A percentile compares a stretch with the other conserved stretches of the same genome.
These are phyloP conservation scores for Hortiboletus rubellus DNA, from an alignment of 1,284 basidiomycete genomes.

Conservation along the genomic window DNA sequence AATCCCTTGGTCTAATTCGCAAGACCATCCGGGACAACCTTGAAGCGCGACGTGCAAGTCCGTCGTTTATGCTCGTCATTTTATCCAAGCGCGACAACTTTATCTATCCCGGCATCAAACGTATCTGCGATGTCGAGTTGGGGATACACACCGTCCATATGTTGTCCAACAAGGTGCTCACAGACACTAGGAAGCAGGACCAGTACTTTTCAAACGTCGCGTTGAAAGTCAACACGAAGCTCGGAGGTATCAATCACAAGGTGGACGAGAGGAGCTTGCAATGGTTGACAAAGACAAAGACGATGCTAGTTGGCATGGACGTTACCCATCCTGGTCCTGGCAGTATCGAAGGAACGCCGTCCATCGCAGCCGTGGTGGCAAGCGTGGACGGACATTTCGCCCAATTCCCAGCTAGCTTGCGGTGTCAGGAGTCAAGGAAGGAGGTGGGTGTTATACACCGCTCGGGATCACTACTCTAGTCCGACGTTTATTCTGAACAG, in stretches of 20 bases:
- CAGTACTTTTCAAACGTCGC: slow-evolving; percentile 67
- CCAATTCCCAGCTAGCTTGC: slow-evolving; percentile 68
- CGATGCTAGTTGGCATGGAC: slow-evolving; percentile 75
- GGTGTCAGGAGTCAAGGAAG: slow-evolving; percentile 63
- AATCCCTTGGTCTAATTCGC: slow-evolving; percentile 44
- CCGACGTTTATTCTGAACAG: slow-evolving; percentile 34
- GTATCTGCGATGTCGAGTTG: slow-evolving; percentile 64
- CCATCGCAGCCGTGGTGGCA: slow-evolving; percentile 75
- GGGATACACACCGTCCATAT: slow-evolving; percentile 69
- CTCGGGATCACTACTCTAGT: not conserved
- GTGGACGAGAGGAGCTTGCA: slow-evolving; percentile 54
- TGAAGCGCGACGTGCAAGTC: slow-evolving; percentile 37
- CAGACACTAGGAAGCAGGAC: slow-evolving; percentile 54
- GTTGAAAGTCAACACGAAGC: slow-evolving; percentile 59
- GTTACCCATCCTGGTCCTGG: slow-evolving; percentile 73
- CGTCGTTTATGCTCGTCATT: slow-evolving; percentile 63
- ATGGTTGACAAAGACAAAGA: slow-evolving; percentile 64
- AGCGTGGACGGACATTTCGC: slow-evolving; percentile 64
- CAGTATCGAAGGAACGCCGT: slow-evolving; percentile 66
- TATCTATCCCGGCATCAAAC: slow-evolving; percentile 76
- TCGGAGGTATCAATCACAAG: slow-evolving; percentile 74
- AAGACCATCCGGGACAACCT: slow-evolving; percentile 36
- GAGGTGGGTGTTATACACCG: slow-evolving; percentile 48
- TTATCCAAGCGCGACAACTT: slow-evolving; percentile 62
- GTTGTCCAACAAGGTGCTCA: slow-evolving; percentile 59